Base-by-base conservation (phyloP, 2,329 filamentous ascomycete genomes). In the Claviceps monticola region DNA sequence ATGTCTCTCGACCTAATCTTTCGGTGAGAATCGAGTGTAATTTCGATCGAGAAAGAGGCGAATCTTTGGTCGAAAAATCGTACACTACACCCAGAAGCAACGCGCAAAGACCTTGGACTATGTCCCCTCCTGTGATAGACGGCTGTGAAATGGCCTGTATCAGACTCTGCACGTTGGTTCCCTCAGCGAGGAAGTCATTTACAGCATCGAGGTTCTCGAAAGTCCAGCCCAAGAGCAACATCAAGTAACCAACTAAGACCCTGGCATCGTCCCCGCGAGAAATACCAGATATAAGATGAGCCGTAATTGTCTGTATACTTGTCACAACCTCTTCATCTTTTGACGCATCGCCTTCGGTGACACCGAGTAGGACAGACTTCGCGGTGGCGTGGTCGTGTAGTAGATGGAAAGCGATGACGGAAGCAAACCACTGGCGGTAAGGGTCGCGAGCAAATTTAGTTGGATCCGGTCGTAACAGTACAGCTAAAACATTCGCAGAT, bases 21-120 rank as follows among this genome's bases (percentile, higher is more conserved):
- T 84, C 81, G 29, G 80, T 74, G 38, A 98, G 73, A 29, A 96
- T 78, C 23, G 85, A 81, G 61, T 95, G 86, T 45, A 98, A 71
- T 9, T 85, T 90, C 23, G 82, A 75, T 55, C 93, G 79, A 5
- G 91, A 80, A 49, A 98, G 84, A 0, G 93, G 88, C 0, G 91
- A 97, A 67, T 98, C 93, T 64, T 95, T 95, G 0, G 91, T 96
- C 9, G 91, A 97, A 62, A 97, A 98, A 62, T 98, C 93, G 64
- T 97, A 98, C 4, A 93, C 77, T 19, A 94, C 83, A 9, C 91
- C 93, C 1, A 97, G 74, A 0, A 98, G 71, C 63, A 89, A 82
- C 16, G 89, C 85, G 63, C 86, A 88, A 13, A 98, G 74, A 2
- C 93, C 93, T 57, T 88, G 85, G 14, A 91, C 75, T 36, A 95